Base-by-base conservation (phyloP, 768 basidiomycete genomes). In the Chalciporus sphaerocephalus region DNA sequence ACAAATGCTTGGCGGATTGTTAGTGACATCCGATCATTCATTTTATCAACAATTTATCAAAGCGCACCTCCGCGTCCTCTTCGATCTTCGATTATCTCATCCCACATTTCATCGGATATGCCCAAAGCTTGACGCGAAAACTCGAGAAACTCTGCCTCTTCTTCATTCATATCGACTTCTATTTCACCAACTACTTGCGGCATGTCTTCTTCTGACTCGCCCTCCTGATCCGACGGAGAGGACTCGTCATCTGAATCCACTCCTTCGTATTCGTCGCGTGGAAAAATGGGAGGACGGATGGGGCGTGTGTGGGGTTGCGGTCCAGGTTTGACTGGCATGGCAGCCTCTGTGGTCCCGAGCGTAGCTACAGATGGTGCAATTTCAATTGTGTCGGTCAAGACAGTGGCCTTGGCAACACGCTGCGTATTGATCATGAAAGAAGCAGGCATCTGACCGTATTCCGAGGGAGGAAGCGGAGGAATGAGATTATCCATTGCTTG, bases 111-210 rank as follows among this genome's bases (percentile, higher is more conserved):
- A 52, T 93, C 85, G 34, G 75, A 79, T 50, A 99, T 87, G 1
- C 96, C 96, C 27, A 98, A 70, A 5, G 88, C 81, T 56, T 97
- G 90, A 37, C 92, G 81, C 11, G 96, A 88, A 65, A 99, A 99
- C 67, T 92, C 87, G 23, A 99, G 68, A 54, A 98, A 99, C 54
- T 96, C 95, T 55, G 88, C 92, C 66, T 91, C 80, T 66, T 99
- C 96, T 55, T 90, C 85, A 1, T 74, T 80, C 92, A 98, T 95
- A 54, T 96, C 86, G 25, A 93, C 75, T 56, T 93, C 92, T 4
- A 92, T 68, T 17, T 92, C 87, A 13, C 85, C 89, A 2, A 89
- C 81, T 3, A 94, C 75, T 55, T 87, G 83, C 0, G 92, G 91
- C n/a, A 71, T 70, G 39, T 93, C 91, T 44, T 91, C 87, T 33